Conservation (phyloP, 1,284 basidiomycete genomes). For the Ustilago trichophora region DNA sequence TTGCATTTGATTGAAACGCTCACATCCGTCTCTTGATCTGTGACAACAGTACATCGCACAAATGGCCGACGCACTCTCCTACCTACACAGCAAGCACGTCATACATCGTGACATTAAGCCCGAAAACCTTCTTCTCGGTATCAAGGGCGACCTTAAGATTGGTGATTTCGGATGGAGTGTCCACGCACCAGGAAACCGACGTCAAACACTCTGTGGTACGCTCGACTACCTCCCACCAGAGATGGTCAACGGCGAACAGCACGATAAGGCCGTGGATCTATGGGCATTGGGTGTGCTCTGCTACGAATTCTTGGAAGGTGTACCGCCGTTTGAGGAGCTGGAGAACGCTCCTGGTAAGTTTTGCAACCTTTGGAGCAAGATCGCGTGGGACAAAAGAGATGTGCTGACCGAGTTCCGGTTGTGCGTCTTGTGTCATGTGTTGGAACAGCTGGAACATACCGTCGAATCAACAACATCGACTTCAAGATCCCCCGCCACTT, state of each 20-base stretch:
- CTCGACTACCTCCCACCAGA: conserved; percentile 97
- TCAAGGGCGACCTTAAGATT: conserved; percentile 97
- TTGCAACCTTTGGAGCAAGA: too few relatives aligned
- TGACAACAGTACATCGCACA: conserved; percentile 94
- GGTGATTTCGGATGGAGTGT: conserved; percentile 99
- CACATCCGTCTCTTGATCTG: background rate
- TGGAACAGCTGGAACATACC: conserved; percentile 54
- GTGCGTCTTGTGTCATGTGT: too few relatives aligned
- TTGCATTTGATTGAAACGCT: too few relatives aligned
- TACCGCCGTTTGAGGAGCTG: conserved; percentile 87
- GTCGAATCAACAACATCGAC: conserved; percentile 57
- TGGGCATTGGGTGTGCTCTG: conserved; percentile 97
- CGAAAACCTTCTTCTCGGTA: conserved; percentile 91
- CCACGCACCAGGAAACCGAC: conserved; percentile 89
- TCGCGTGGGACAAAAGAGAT: too few relatives aligned
- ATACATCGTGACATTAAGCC: conserved; percentile 99
- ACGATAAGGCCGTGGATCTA: conserved; percentile 88
- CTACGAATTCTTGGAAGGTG: conserved; percentile 92
- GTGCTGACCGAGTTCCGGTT: too few relatives aligned
- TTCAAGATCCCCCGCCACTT: conserved; percentile 58
- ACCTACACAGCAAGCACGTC: conserved; percentile 94
- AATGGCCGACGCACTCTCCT: conserved; percentile 94
- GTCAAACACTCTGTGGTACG: conserved; percentile 91
- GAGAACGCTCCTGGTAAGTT: conserved; percentile 77
- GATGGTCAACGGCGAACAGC: conserved; percentile 91